Percentiles rank a stretch among this genome's conserved stretches.
Evolutionary conservation across 2,329 filamentous ascomycete genomes (phyloP).

Genomic region (Harringtonia aguacate): DNA sequence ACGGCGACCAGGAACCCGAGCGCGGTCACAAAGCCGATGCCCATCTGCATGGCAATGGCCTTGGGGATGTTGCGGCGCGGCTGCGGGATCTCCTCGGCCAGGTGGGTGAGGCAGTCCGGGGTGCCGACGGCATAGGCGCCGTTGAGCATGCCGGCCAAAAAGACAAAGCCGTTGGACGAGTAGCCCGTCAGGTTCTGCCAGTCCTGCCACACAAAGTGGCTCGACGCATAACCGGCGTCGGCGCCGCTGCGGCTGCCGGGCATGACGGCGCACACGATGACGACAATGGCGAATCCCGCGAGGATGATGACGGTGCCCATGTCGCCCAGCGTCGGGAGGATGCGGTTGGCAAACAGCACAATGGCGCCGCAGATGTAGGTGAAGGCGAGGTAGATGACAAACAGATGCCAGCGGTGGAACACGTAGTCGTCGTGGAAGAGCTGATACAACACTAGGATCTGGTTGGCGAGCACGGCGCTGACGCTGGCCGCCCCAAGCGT

Average conservation of each 20-base stretch:
- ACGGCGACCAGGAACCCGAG: slow-evolving; percentile 40
- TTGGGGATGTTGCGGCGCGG: slow-evolving; percentile 42
- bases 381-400: slow-evolving; percentile 27
- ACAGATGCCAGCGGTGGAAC: slow-evolving; percentile 29
- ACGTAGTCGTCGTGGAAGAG: slow-evolving; percentile 26
- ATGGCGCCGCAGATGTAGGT: slow-evolving; percentile 26
- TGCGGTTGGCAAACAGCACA: slow-evolving; percentile 44
- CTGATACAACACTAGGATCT: slow-evolving; percentile 31
- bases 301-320: slow-evolving; percentile 45
- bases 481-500: slow-evolving; percentile 25
- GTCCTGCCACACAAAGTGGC: slow-evolving; percentile 27
- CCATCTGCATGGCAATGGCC: slow-evolving; percentile 38
- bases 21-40: slow-evolving; percentile 38
- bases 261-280: slow-evolving; percentile 2
- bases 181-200: slow-evolving; percentile 29
- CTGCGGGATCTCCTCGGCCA: slow-evolving; percentile 52
- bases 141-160: slow-evolving; percentile 39
- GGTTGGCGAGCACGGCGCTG: too few relatives aligned
- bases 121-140: slow-evolving; percentile 59
- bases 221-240: slow-evolving; percentile 22
- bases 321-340: slow-evolving; percentile 40
- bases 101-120: slow-evolving; percentile 53
- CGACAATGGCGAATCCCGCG: slow-evolving; percentile 32
- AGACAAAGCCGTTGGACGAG: slow-evolving; percentile 26
- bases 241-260: slow-evolving; percentile 36